phyloP scores from a whole-genome alignment of 129 eudicot species.

The Flaveria ramosissima region DNA sequence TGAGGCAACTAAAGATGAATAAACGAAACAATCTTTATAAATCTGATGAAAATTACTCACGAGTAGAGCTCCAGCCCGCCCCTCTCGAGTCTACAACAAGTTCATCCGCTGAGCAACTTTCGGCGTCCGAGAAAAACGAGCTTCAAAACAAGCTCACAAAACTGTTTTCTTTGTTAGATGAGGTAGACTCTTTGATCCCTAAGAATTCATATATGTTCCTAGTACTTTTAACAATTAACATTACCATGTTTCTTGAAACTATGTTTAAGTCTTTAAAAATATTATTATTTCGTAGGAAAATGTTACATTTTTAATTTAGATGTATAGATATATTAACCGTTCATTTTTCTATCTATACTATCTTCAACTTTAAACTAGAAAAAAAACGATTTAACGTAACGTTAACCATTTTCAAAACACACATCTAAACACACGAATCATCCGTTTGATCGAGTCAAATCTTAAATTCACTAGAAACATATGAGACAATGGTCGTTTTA shows the following conservation, averaged over 20 bases:
- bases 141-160: constrained; percentile 69
- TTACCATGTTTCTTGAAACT: constrained; percentile 3
- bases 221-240: no score
- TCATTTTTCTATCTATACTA: no score
- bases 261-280: no score
- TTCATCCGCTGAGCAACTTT: constrained; percentile 57
- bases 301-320: neutral
- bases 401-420: no score
- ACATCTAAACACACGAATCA: no score
- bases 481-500: neutral
- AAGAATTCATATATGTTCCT: neutral
- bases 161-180: constrained; percentile 73
- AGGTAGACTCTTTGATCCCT: constrained; percentile 43
- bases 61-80: constrained; percentile 22
- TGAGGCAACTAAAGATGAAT: constrained; percentile 48
- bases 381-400: no score
- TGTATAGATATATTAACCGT: neutral
- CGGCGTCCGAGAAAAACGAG: constrained; percentile 63
- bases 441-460: neutral
- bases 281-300: neutral
- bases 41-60: constrained; percentile 39
- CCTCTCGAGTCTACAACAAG: constrained; percentile 40
- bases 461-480: neutral
- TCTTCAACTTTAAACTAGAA: no score
- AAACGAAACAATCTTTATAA: constrained; percentile 37